Conservation (phyloP, 192 early-diverging fungal genomes). For the Allomyces macrogynus region DNA sequence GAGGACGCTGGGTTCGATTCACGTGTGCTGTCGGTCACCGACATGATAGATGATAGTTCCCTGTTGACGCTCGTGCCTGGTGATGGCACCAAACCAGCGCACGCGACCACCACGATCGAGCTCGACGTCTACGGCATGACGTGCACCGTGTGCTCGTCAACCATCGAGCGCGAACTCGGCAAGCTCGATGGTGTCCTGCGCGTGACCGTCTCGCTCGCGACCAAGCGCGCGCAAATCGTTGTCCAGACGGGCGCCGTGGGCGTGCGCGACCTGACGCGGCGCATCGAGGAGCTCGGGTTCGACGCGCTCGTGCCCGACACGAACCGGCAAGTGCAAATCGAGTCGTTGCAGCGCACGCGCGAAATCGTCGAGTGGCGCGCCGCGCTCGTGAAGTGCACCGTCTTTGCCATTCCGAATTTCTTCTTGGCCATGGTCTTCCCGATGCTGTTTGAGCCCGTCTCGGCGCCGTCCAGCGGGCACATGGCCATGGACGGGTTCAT, state of each 20-base stretch:
- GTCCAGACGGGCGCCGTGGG: conserved; percentile 41
- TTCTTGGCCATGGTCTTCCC: conserved; percentile 59
- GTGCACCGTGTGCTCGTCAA: conserved; percentile 53
- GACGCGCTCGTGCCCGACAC: conserved; percentile 46
- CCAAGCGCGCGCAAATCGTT: conserved; percentile 50
- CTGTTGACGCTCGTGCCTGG: too few species aligned
- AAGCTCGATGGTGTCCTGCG: conserved; percentile 23
- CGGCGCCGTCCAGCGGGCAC: not conserved
- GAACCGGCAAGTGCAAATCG: conserved; percentile 53
- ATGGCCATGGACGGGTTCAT: conserved; percentile 5
- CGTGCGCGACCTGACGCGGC: conserved; percentile 55
- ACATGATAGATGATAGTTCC: conserved; percentile 9
- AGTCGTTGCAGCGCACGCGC: conserved; percentile 62
- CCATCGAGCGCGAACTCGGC: conserved; percentile 41
- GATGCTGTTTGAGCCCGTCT: conserved; percentile 11
- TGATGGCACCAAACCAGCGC: not conserved
- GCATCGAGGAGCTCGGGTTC: conserved; percentile 64
- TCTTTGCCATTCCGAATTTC: conserved; percentile 65
- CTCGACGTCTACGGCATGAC: conserved; percentile 94
- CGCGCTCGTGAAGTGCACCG: conserved; percentile 39
- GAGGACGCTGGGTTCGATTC: conserved; percentile 56
- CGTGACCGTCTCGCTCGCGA: conserved; percentile 54
- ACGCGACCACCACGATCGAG: conserved; percentile 13
- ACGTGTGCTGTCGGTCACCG: conserved; percentile 22
- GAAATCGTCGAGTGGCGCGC: conserved; percentile 67